A percentile compares a stretch with the other conserved stretches of the same genome.
Conservation (phyloP, 73 alveolate genomes). For the Tetrahymena thermophila region DNA sequence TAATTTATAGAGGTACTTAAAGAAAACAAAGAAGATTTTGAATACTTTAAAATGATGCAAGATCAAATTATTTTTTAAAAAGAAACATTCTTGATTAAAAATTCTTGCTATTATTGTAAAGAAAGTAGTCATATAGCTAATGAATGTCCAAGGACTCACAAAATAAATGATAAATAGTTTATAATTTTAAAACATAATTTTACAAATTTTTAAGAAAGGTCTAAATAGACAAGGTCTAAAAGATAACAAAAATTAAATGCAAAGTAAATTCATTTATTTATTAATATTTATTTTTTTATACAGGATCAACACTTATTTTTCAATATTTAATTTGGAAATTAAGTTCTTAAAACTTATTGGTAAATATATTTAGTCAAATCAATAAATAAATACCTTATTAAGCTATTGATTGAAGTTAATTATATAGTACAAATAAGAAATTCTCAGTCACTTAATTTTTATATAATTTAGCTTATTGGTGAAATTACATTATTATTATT, state of each 20-base stretch:
- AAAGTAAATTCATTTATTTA: too few species aligned
- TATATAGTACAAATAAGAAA: too few species aligned
- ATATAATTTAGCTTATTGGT: too few species aligned
- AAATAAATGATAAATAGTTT: neutral
- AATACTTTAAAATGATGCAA: neutral
- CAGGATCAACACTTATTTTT: too few species aligned
- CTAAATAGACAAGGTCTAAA: neutral
- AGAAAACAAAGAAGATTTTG: slow-evolving; percentile 13
- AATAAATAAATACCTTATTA: too few species aligned
- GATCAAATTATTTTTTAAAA: neutral
- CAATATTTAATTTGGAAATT: too few species aligned
- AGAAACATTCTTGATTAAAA: neutral
- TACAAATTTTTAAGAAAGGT: neutral
- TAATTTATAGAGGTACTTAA: neutral
- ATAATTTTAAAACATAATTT: neutral
- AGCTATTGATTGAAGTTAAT: too few species aligned
- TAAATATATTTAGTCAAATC: too few species aligned
- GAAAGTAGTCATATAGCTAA: neutral
- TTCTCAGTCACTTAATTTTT: too few species aligned
- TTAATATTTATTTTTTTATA: too few species aligned
- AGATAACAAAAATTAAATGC: neutral
- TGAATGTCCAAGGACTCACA: neutral
- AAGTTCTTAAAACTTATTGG: too few species aligned
- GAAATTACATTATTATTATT: too few species aligned
- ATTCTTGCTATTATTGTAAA: neutral